Evolutionary conservation across 2,329 filamentous ascomycete genomes (phyloP).

Genomic region (Penicillium sp.): DNA sequence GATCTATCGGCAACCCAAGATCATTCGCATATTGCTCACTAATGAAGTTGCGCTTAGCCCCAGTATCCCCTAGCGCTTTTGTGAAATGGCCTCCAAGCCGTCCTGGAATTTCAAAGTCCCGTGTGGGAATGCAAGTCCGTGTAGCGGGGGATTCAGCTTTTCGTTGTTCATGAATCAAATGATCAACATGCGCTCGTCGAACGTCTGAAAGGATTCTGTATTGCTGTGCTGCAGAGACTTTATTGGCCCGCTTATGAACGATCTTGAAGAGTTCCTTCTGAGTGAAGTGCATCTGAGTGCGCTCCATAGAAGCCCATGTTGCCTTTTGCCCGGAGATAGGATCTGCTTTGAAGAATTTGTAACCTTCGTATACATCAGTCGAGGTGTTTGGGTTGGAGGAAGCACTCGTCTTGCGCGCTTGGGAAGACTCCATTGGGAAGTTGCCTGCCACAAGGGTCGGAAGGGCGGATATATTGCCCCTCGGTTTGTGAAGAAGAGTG

Average conservation of each 20-base stretch:
- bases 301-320: slow-evolving; percentile 32
- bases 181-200: slow-evolving; percentile 37
- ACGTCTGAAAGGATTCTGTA: slow-evolving; percentile 30
- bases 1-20: background rate
- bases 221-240: slow-evolving; percentile 25
- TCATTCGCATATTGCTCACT: background rate
- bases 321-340: slow-evolving; percentile 26
- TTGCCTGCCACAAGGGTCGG: no score
- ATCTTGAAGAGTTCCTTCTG: slow-evolving; percentile 34
- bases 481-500: no score
- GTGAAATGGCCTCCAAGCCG: background rate
- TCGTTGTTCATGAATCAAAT: slow-evolving; percentile 36
- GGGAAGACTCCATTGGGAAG: background rate
- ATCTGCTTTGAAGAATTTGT: slow-evolving; percentile 36
- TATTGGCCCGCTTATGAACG: slow-evolving; percentile 32
- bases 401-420: no score
- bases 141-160: no score
- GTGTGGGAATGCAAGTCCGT: no score
- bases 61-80: background rate
- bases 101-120: background rate
- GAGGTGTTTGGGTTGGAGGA: no score
- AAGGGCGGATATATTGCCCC: no score
- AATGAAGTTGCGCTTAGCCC: background rate
- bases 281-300: slow-evolving; percentile 31
- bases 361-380: slow-evolving; percentile 34